Base-by-base conservation (phyloP, 768 basidiomycete genomes). In the Leucocoprinus leucothites region DNA sequence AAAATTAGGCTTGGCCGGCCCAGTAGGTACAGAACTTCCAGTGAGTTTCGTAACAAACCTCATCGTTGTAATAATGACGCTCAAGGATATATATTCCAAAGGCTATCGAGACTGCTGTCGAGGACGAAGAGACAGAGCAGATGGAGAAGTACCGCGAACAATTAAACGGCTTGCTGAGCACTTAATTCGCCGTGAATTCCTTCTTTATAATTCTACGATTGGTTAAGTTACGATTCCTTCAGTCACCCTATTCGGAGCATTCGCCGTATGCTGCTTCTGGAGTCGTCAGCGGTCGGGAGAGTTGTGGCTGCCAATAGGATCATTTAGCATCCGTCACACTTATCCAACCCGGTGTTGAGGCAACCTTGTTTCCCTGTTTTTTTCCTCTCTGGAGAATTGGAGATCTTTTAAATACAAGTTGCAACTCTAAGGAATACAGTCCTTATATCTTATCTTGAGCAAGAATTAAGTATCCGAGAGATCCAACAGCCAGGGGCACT, bases 111-210 rank as follows among this genome's bases (percentile, higher is more conserved):
- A 81, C 85, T 62, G 77, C 77, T 54, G 49, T 79, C 62, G 84
- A 88, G 61, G 91, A 94, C 59, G 87, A 89, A 63, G 91, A 93
- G 70, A 85, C 84, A 47, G 93, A 94, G 69, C 80, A 88, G 61
- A 89, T 96, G 86, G 91, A 94, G 69, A 82, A 87, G 60, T 95
- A 96, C 72, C 86, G 90, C 63, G 82, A 90, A 62, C 89, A 97
- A 67, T 78, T 98, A 59, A 87, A 92, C 54, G 94, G 93, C 51
- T 71, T 98, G 36, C 74, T 98, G 58, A 93, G 90, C 77, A 75
- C 73, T 62, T 74, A 58, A 67, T 44, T n/a, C 31, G 18, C n/a
- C 41, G 14, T 31, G 9, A 38, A 9, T 13, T n/a, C 13, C 34
- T 14, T 53, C 18, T 18, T 11, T 48, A 43, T 11, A 31, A 5